Evolutionary conservation across 495 filamentous ascomycete genomes (phyloP).

Genomic region (Annulohypoxylon moriforme): DNA sequence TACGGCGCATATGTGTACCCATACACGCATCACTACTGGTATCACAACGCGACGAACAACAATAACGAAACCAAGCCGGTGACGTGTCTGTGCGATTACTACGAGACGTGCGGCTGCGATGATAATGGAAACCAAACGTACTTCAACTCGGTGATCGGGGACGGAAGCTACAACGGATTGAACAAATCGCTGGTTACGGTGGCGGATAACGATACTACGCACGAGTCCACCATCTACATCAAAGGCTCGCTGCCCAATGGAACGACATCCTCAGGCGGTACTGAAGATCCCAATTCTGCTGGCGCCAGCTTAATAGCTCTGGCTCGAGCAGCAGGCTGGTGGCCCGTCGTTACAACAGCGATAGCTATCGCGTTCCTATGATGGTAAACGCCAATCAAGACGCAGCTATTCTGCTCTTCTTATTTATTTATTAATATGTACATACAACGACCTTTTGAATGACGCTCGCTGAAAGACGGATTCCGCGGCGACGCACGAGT

Average conservation of each 20-base stretch:
- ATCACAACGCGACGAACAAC: constrained; percentile 65
- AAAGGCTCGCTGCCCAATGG: constrained; percentile 90
- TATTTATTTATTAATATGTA: constrained; percentile 4
- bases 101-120: constrained; percentile 84
- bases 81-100: constrained; percentile 76
- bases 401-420: not conserved
- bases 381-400: not conserved
- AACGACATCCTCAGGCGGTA: constrained; percentile 74
- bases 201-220: constrained; percentile 73
- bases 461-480: not conserved
- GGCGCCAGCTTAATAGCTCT: constrained; percentile 51
- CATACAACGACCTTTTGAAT: not conserved
- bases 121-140: constrained; percentile 68
- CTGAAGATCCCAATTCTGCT: constrained; percentile 54
- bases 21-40: constrained; percentile 70
- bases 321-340: constrained; percentile 67
- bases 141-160: constrained; percentile 70
- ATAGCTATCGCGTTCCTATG: constrained; percentile 57
- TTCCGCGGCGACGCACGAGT: not conserved
- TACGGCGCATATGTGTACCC: constrained; percentile 78
- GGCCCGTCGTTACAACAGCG: constrained; percentile 66
- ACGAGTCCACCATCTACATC: constrained; percentile 71
- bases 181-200: constrained; percentile 74
- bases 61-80: constrained; percentile 79
- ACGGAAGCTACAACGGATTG: constrained; percentile 66